A percentile compares a stretch with the other conserved stretches of the same genome.
Evolutionary conservation across 768 basidiomycete genomes (phyloP).

Genomic region (Calvatia gigantea): DNA sequence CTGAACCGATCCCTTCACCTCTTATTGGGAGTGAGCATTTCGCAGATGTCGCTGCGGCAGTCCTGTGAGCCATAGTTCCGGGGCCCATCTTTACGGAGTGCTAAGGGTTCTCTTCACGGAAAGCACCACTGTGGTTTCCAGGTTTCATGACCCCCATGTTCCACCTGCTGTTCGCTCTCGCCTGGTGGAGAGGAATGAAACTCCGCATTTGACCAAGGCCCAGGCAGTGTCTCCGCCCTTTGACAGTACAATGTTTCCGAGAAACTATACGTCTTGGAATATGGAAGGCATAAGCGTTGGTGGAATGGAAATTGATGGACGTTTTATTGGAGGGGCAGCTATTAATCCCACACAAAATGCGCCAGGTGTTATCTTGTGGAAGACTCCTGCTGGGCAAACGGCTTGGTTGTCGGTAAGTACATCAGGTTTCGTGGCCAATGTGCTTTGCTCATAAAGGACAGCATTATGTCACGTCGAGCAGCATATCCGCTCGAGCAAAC

Average conservation of each 20-base stretch:
- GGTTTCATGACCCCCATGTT: conserved; percentile 26
- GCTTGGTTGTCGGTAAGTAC: conserved; percentile 24
- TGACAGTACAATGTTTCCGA: conserved; percentile 20
- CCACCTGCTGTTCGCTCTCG: conserved; percentile 14
- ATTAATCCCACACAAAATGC: conserved; percentile 20
- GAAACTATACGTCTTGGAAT: conserved; percentile 28
- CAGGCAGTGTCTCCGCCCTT: conserved; percentile 27
- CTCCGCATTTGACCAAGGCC: conserved; percentile 17
- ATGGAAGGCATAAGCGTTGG: conserved; percentile 24
- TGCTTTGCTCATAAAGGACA: neutral
- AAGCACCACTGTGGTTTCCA: conserved; percentile 24
- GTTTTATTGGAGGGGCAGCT: conserved; percentile 24
- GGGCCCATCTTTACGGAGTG: neutral
- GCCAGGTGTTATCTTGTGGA: conserved; percentile 25
- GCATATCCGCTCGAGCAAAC: conserved; percentile 21
- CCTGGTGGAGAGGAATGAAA: conserved; percentile 12
- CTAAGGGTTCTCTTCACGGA: neutral
- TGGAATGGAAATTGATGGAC: conserved; percentile 23
- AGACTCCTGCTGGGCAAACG: conserved; percentile 11
- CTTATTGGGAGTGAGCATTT: conserved; percentile 24
- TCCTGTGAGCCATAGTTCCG: conserved; percentile 17
- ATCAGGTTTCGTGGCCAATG: neutral
- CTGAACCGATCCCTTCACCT: conserved; percentile 23
- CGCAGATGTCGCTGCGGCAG: conserved; percentile 21
- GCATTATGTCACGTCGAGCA: conserved; percentile 24